Percentiles rank a stretch among this genome's conserved stretches.
phyloP scores from a whole-genome alignment of 2,329 filamentous ascomycete genomes.

The Hypoxylon sp. region DNA sequence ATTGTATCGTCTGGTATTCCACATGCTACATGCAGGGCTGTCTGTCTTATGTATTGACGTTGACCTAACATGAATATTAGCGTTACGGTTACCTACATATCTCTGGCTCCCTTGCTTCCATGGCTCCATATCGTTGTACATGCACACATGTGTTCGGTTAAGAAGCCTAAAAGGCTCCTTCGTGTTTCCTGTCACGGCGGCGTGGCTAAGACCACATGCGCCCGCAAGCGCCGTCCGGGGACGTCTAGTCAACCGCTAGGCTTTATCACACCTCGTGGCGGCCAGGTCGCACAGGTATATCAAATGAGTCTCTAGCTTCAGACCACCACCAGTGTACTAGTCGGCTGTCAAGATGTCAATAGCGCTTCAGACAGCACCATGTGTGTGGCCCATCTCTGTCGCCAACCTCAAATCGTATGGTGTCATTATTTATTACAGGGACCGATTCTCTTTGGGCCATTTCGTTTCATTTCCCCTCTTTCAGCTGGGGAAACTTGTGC shows the following conservation, averaged over 20 bases:
- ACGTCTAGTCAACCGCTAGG: slow-evolving; percentile 24
- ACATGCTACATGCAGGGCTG: slow-evolving; percentile 10
- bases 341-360: slow-evolving; percentile 28
- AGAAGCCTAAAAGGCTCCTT: slow-evolving; percentile 34
- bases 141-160: slow-evolving; percentile 3
- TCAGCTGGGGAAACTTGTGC: slow-evolving; percentile 26
- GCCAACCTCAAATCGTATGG: slow-evolving; percentile 41
- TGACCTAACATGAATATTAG: slow-evolving; percentile 6
- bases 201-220: slow-evolving; percentile 25
- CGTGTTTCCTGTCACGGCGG: slow-evolving; percentile 34
- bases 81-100: slow-evolving; percentile 16
- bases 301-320: slow-evolving; percentile 23
- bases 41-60: slow-evolving; percentile 1
- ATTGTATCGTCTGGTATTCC: background rate
- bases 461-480: slow-evolving; percentile 30
- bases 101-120: background rate
- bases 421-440: slow-evolving; percentile 30
- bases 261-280: slow-evolving; percentile 12
- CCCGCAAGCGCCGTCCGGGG: slow-evolving; percentile 9
- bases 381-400: slow-evolving; percentile 30
- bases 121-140: slow-evolving; percentile 20
- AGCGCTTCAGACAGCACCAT: slow-evolving; percentile 29
- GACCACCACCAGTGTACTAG: slow-evolving; percentile 10
- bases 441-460: slow-evolving; percentile 26
- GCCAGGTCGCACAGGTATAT: slow-evolving; percentile 8